Conservation (phyloP, 257 asterid genomes). For the Lithospermum erythrorhizon region DNA sequence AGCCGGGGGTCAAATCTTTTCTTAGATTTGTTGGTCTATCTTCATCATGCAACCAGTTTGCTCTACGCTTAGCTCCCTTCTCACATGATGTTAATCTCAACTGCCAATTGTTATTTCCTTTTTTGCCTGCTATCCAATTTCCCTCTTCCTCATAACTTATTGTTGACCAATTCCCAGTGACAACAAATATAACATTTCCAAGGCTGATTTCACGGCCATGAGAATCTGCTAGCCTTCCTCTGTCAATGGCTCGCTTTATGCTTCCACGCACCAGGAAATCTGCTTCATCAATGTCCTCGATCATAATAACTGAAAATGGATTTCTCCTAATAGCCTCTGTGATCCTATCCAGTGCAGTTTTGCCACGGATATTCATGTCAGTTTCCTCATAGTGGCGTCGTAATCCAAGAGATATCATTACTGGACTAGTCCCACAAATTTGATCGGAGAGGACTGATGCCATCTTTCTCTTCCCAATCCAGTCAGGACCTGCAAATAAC, state of each 20-base stretch:
- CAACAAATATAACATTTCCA: slow-evolving; percentile 65
- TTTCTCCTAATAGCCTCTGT: slow-evolving; percentile 63
- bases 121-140: slow-evolving; percentile 33
- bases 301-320: slow-evolving; percentile 71
- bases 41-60: slow-evolving; percentile 38
- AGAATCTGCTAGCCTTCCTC: slow-evolving; percentile 70
- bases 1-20: slow-evolving; percentile 30
- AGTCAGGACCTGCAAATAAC: slow-evolving; percentile 77
- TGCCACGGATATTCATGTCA: slow-evolving; percentile 50
- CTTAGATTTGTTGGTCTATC: slow-evolving; percentile 31
- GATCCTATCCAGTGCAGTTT: slow-evolving; percentile 63
- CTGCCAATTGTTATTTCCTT: slow-evolving; percentile 47
- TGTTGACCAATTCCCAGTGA: slow-evolving; percentile 78
- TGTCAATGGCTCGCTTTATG: slow-evolving; percentile 58
- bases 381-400: slow-evolving; percentile 38
- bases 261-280: slow-evolving; percentile 46
- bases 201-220: slow-evolving; percentile 80
- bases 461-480: slow-evolving; percentile 75
- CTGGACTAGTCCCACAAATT: slow-evolving; percentile 42
- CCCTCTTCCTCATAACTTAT: slow-evolving; percentile 22
- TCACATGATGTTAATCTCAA: slow-evolving; percentile 44
- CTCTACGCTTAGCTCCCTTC: slow-evolving; percentile 41
- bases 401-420: slow-evolving; percentile 47
- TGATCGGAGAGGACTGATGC: slow-evolving; percentile 67
- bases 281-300: slow-evolving; percentile 75